Evolutionary conservation across 169 alveolate species (phyloP).

Genomic region (Cryptosporidium canis): DNA sequence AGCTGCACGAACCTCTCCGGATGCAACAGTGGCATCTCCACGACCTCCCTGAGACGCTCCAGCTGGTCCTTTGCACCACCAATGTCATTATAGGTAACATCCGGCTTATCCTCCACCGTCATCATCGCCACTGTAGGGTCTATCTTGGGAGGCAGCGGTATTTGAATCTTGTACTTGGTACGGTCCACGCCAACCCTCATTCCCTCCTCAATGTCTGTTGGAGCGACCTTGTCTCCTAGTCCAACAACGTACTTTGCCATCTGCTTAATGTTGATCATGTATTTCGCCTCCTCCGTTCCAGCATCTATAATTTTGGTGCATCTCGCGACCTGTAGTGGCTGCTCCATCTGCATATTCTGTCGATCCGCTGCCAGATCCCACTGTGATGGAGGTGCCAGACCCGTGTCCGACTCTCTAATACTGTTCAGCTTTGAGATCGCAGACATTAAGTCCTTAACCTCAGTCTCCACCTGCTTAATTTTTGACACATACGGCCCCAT

Average conservation of each 20-base stretch:
- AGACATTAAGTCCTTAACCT: slow-evolving; percentile 80
- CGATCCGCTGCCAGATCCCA: slow-evolving; percentile 98
- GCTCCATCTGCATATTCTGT: slow-evolving; percentile 94
- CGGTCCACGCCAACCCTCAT: slow-evolving; percentile 99
- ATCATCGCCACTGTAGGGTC: slow-evolving; percentile 99
- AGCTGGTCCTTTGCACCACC: slow-evolving; percentile 99
- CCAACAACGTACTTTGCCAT: slow-evolving; percentile 99
- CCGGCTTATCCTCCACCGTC: slow-evolving; percentile 99
- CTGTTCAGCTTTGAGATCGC: slow-evolving; percentile 79
- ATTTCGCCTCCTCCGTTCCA: slow-evolving; percentile 97
- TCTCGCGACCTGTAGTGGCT: slow-evolving; percentile 97
- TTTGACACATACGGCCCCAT: slow-evolving; percentile 87
- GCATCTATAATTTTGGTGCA: slow-evolving; percentile 97
- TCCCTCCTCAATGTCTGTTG: slow-evolving; percentile 99
- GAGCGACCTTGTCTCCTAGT: slow-evolving; percentile 98
- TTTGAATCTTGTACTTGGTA: slow-evolving; percentile 93
- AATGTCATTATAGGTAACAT: slow-evolving; percentile 98
- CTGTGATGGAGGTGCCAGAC: slow-evolving; percentile 96
- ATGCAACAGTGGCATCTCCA: slow-evolving; percentile 97
- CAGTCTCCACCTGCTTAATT: slow-evolving; percentile 78
- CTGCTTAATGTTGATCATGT: slow-evolving; percentile 94
- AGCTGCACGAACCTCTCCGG: slow-evolving; percentile 97
- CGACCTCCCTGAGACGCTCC: slow-evolving; percentile 96
- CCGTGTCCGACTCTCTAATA: slow-evolving; percentile 99
- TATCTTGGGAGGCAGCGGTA: slow-evolving; percentile 98